phyloP scores from a whole-genome alignment of 2,329 filamentous ascomycete genomes.

The Escovopsis sp. region DNA sequence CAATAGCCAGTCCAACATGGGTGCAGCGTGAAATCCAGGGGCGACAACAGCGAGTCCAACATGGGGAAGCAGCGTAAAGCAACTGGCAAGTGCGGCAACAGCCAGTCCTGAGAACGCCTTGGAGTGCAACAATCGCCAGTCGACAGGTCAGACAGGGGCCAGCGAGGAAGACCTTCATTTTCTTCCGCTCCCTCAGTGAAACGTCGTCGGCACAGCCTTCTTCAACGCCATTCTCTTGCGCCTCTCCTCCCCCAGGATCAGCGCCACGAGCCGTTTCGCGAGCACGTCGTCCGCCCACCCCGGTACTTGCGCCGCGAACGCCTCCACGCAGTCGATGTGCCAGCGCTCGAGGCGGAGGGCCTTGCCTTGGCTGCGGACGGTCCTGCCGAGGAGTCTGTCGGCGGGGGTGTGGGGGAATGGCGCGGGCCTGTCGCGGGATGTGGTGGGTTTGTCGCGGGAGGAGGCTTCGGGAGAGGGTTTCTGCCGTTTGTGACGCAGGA shows the following conservation, averaged over 20 bases:
- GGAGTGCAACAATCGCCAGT: too few species aligned
- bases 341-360: slow-evolving; percentile 34
- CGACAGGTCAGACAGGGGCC: too few species aligned
- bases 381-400: slow-evolving; percentile 30
- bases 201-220: slow-evolving; percentile 13
- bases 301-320: slow-evolving; percentile 31
- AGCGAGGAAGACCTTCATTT: too few species aligned
- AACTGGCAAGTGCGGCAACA: too few species aligned
- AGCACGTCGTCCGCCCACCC: slow-evolving; percentile 34
- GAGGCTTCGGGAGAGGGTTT: slow-evolving; percentile 20
- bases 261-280: slow-evolving; percentile 35
- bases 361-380: slow-evolving; percentile 30
- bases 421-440: too few species aligned
- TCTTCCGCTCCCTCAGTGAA: too few species aligned
- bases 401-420: slow-evolving; percentile 16
- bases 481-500: slow-evolving; percentile 32
- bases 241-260: slow-evolving; percentile 34
- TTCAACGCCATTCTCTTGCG: slow-evolving; percentile 9
- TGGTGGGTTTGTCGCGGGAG: slow-evolving; percentile 3
- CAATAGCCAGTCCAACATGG: too few species aligned
- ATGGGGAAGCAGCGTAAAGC: too few species aligned
- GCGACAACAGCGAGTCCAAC: too few species aligned
- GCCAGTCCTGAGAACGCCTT: too few species aligned
- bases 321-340: slow-evolving; percentile 43
- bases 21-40: too few species aligned